phyloP scores from a whole-genome alignment of 129 eudicot genomes.

The Saposhnikovia divaricata region DNA sequence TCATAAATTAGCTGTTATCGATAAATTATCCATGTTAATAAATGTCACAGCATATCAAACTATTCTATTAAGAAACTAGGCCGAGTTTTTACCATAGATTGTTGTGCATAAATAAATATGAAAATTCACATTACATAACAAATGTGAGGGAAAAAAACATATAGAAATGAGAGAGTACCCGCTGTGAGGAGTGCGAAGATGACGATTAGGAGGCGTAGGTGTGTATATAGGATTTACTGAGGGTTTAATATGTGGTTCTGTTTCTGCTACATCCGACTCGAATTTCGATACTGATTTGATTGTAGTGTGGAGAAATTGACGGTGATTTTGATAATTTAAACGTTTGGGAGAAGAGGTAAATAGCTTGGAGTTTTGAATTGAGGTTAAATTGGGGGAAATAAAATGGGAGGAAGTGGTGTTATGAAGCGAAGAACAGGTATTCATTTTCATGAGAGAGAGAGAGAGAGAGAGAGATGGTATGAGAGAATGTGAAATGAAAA shows the following conservation, averaged over 20 bases:
- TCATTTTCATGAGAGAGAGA: not conserved
- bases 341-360: not conserved
- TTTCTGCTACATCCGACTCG: conserved; percentile 11
- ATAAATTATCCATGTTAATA: not conserved
- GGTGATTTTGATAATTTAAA: not conserved
- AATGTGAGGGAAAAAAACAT: no score
- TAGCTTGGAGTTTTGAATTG: conserved; percentile 8
- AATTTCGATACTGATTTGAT: conserved; percentile 22
- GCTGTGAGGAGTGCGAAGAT: conserved; percentile 90
- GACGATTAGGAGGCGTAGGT: conserved; percentile 68
- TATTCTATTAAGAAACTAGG: not conserved
- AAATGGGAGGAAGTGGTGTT: conserved; percentile 10
- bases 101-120: no score
- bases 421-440: conserved; percentile 1
- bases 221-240: conserved; percentile 43
- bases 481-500: not conserved
- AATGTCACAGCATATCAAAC: not conserved
- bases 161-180: conserved; percentile 30
- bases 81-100: not conserved
- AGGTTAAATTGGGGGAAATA: conserved; percentile 3
- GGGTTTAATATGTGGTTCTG: conserved; percentile 12
- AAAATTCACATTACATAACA: not conserved
- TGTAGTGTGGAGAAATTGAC: conserved; percentile 3
- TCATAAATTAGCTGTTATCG: not conserved
- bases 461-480: not conserved